Evolutionary conservation across 352 stramenopile genomes (phyloP).

Genomic region (Phytophthora hibernalis): DNA sequence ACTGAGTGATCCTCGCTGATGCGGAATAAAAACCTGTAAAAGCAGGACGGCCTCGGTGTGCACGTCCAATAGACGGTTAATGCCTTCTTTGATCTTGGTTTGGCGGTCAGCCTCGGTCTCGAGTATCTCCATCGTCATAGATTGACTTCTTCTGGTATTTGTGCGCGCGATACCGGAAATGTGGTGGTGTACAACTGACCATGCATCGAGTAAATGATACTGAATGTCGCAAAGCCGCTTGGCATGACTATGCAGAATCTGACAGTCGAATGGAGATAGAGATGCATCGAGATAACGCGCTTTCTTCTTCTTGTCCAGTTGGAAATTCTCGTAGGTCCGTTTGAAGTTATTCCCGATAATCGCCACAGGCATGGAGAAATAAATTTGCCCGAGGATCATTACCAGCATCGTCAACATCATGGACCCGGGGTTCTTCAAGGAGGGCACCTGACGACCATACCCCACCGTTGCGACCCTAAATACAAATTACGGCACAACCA

Average conservation of each 20-base stretch:
- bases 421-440: conserved; percentile 58
- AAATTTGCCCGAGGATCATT: conserved; percentile 85
- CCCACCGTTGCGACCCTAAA: conserved; percentile 78
- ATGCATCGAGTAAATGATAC: conserved; percentile 60
- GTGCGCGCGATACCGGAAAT: conserved; percentile 42
- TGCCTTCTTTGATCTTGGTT: conserved; percentile 57
- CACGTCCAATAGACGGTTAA: conserved; percentile 43
- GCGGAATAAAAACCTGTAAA: conserved; percentile 62
- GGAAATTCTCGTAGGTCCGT: conserved; percentile 64
- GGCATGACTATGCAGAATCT: conserved; percentile 49
- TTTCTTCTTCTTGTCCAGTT: conserved; percentile 63
- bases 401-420: conserved; percentile 59
- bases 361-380: conserved; percentile 79
- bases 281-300: conserved; percentile 56
- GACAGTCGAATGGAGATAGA: conserved; percentile 59
- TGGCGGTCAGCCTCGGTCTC: conserved; percentile 44
- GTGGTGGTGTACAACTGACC: conserved; percentile 54
- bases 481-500: not conserved
- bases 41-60: conserved; percentile 46
- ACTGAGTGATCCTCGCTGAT: conserved; percentile 40
- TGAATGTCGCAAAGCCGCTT: conserved; percentile 71
- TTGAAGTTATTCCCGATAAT: conserved; percentile 85
- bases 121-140: conserved; percentile 33
- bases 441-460: conserved; percentile 74
- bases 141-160: conserved; percentile 23